phyloP scores from a whole-genome alignment of 768 basidiomycete species.

The Hericium alpestre region DNA sequence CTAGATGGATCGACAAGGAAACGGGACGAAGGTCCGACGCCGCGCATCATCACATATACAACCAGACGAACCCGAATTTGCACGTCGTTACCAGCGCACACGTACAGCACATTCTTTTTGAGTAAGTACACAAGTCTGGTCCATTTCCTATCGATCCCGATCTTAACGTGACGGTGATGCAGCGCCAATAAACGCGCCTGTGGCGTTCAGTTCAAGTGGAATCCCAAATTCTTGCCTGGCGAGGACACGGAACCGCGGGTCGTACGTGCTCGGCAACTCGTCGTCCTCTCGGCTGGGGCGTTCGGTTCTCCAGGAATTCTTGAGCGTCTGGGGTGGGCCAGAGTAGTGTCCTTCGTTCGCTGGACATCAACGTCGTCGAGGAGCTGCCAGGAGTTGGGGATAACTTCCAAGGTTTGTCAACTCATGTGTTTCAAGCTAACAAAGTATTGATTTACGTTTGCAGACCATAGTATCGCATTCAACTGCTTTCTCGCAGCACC shows the following conservation, averaged over 20 bases:
- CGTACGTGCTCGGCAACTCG: slow-evolving; percentile 23
- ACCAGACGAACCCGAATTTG: slow-evolving; percentile 22
- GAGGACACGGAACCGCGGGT: slow-evolving; percentile 1
- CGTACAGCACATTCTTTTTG: slow-evolving; percentile 26
- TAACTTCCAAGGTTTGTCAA: slow-evolving; percentile 26
- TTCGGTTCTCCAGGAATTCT: slow-evolving; percentile 40
- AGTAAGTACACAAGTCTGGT: slow-evolving; percentile 18
- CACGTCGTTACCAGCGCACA: slow-evolving; percentile 21
- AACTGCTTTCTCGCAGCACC: slow-evolving; percentile 14
- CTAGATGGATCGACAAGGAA: slow-evolving; percentile 41
- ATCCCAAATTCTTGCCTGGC: slow-evolving; percentile 16
- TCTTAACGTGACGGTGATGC: neutral
- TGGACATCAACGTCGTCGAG: slow-evolving; percentile 21
- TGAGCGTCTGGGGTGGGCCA: slow-evolving; percentile 41
- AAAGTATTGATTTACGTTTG: neutral
- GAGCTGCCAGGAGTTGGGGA: slow-evolving; percentile 34
- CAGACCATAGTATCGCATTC: slow-evolving; percentile 12
- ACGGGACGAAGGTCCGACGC: slow-evolving; percentile 49
- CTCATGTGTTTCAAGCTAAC: neutral
- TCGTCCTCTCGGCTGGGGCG: slow-evolving; percentile 29
- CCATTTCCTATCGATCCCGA: neutral
- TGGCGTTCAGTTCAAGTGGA: slow-evolving; percentile 27
- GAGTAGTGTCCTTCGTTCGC: slow-evolving; percentile 17
- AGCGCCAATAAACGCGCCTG: slow-evolving; percentile 25
- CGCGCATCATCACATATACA: slow-evolving; percentile 31